Percentiles rank a stretch among this genome's conserved stretches.
Evolutionary conservation across 129 eudicot genomes (phyloP).

Genomic region (Chrysanthemum makinoi): DNA sequence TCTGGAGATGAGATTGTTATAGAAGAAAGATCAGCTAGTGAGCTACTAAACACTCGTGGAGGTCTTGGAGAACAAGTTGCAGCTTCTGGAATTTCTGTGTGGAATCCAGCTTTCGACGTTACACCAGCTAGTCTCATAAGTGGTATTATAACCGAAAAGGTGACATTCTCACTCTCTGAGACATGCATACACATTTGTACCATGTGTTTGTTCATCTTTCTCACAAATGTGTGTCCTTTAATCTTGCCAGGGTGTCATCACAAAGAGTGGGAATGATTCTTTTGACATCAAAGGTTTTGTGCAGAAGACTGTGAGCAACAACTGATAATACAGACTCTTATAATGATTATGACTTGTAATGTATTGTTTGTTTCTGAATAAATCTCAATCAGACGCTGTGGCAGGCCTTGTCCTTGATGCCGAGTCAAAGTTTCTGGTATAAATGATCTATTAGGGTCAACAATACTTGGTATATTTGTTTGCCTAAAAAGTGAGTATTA

Average conservation of each 20-base stretch:
- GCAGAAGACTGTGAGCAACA: conserved; percentile 25
- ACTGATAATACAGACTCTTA: not conserved
- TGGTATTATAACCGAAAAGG: conserved; percentile 94
- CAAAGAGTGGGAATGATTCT: conserved; percentile 48
- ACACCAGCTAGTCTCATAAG: conserved; percentile 76
- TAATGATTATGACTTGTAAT: not conserved
- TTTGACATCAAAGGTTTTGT: conserved; percentile 60
- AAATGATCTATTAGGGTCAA: too few relatives aligned
- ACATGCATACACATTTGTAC: not conserved
- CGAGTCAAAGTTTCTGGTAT: too few relatives aligned
- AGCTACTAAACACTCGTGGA: conserved; percentile 68
- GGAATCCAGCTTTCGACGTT: conserved; percentile 99
- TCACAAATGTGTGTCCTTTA: not conserved
- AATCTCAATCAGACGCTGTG: not conserved
- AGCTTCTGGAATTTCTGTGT: conserved; percentile 88
- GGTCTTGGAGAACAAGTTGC: conserved; percentile 98
- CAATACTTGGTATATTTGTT: too few relatives aligned
- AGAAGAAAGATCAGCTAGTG: conserved; percentile 92
- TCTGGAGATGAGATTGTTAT: conserved; percentile 88
- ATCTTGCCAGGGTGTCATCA: conserved; percentile 62
- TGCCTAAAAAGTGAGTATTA: too few relatives aligned
- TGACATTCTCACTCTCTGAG: conserved; percentile 22
- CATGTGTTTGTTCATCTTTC: not conserved
- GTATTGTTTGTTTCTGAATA: not conserved
- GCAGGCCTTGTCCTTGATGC: too few relatives aligned